Conservation (phyloP, 208 protist genomes). For the Trypanosoma avium region DNA sequence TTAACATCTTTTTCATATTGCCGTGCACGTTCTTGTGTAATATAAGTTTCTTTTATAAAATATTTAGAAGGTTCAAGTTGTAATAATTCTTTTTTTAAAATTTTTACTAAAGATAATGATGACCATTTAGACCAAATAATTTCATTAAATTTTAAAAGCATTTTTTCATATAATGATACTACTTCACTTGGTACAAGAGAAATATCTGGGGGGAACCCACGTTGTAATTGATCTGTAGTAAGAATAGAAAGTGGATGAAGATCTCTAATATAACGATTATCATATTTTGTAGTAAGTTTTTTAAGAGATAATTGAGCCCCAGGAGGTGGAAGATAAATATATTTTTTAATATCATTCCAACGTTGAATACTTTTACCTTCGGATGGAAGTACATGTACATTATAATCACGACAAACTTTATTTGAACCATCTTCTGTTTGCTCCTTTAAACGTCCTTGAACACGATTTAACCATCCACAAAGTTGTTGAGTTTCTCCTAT, state of each 20-base stretch:
- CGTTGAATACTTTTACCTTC: slow-evolving; percentile 75
- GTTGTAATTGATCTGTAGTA: slow-evolving; percentile 74
- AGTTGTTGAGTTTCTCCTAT: slow-evolving; percentile 92
- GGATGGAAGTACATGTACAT: slow-evolving; percentile 74
- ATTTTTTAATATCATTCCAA: slow-evolving; percentile 93
- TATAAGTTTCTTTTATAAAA: slow-evolving; percentile 82
- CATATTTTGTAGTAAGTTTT: slow-evolving; percentile 70
- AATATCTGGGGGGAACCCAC: slow-evolving; percentile 88
- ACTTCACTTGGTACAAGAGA: slow-evolving; percentile 84
- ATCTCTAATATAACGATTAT: slow-evolving; percentile 64
- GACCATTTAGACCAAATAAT: slow-evolving; percentile 45
- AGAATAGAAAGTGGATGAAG: slow-evolving; percentile 89
- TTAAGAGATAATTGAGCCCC: slow-evolving; percentile 47
- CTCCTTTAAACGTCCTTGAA: slow-evolving; percentile 65
- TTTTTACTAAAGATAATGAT: slow-evolving; percentile 39
- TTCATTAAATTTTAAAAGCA: slow-evolving; percentile 54
- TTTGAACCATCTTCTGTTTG: slow-evolving; percentile 20
- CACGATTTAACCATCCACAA: slow-evolving; percentile 88
- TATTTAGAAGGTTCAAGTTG: slow-evolving; percentile 72
- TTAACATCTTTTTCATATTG: slow-evolving; percentile 87
- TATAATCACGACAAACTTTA: slow-evolving; percentile 58
- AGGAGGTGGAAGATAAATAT: slow-evolving; percentile 79
- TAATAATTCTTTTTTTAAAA: slow-evolving; percentile 39
- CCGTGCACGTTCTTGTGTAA: slow-evolving; percentile 78
- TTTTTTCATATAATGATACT: slow-evolving; percentile 79